Evolutionary conservation across 2,329 filamentous ascomycete species (phyloP), one percentile per base, ranked within the genome.

Genomic region (Botryosphaeria dothidea): DNA sequence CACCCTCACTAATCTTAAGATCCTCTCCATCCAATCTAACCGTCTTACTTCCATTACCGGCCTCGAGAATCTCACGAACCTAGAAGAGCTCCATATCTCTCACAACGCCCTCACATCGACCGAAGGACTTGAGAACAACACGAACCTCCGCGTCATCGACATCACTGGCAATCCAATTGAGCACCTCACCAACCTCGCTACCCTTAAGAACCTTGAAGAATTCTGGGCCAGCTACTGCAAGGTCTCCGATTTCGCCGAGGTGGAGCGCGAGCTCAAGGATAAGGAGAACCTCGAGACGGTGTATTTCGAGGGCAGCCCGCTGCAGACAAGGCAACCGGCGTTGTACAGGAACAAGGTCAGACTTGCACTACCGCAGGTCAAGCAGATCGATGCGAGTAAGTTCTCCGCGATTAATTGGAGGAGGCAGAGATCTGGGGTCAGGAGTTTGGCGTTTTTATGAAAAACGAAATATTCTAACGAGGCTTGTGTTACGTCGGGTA

Each of bases 1-100:
- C n/a, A 85, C 86, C 0, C 84, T 99, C 29, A 84, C 88, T 8
- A 93, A 91, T 70, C 85, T 99, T 51, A 90, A 90, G 68, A 92
- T 98, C 58, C 87, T 99, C 61, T 96, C 92, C 72, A 93, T 99
- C 71, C 95, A 98, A 79, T 95, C 93, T 45, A 99, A 99, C 82
- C 91, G 95, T 58, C 91, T 99, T 70, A 89, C 87, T 65, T 86
- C 88, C 68, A 86, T 99, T 17, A 83, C 87, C 11, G 92, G 92
- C 2, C 86, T 99, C 19, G 85, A 86, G n/a, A 82, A 87, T 9
- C 86, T 94, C 1, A 84, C 87, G 4, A 86, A 88, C 57, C 88
- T 99, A 0, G 92, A 97, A 78, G 95, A 99, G 78, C 85, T 99
- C 13, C 97, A 99, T 79, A 90, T 98, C 69, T 96, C 93, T 4